These are phyloP conservation scores for Xylariaceae sp. DNA, from an alignment of 2,329 filamentous ascomycete genomes.

Conservation along the genomic window DNA sequence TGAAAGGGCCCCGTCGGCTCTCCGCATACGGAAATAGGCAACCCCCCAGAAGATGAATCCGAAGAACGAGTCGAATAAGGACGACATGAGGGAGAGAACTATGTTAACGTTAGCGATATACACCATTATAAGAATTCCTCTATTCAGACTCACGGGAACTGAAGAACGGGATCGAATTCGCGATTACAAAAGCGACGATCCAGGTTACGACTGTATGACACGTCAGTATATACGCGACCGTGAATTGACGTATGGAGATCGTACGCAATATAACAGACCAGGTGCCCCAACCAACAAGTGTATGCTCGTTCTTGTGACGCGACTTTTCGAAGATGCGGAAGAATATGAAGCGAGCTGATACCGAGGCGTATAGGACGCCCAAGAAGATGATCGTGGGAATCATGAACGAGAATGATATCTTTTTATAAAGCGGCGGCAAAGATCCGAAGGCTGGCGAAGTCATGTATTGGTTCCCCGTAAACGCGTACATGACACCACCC, in stretches of 20 bases:
- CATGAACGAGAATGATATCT: constrained; percentile 92
- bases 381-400: constrained; percentile 92
- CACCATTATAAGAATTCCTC: constrained; percentile 36
- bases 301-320: constrained; percentile 79
- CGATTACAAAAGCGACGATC: constrained; percentile 89
- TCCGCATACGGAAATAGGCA: constrained; percentile 76
- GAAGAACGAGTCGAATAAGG: constrained; percentile 89
- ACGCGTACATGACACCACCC: constrained; percentile 80
- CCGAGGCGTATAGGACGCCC: constrained; percentile 86
- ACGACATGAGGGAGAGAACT: constrained; percentile 77
- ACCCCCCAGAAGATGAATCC: constrained; percentile 95
- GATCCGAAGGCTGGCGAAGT: constrained; percentile 86
- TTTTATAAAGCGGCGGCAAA: constrained; percentile 77
- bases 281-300: constrained; percentile 74
- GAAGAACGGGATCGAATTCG: constrained; percentile 93
- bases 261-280: constrained; percentile 74
- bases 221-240: constrained; percentile 13
- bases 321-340: constrained; percentile 84
- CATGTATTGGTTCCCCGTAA: constrained; percentile 87
- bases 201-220: constrained; percentile 61
- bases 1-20: constrained; percentile 60
- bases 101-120: constrained; percentile 3
- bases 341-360: constrained; percentile 88
- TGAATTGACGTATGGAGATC: constrained; percentile 29
- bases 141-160: constrained; percentile 60